These are phyloP conservation scores for Ogataea methanolica DNA, from an alignment of 805 yeast genomes.

Conservation along the genomic window DNA sequence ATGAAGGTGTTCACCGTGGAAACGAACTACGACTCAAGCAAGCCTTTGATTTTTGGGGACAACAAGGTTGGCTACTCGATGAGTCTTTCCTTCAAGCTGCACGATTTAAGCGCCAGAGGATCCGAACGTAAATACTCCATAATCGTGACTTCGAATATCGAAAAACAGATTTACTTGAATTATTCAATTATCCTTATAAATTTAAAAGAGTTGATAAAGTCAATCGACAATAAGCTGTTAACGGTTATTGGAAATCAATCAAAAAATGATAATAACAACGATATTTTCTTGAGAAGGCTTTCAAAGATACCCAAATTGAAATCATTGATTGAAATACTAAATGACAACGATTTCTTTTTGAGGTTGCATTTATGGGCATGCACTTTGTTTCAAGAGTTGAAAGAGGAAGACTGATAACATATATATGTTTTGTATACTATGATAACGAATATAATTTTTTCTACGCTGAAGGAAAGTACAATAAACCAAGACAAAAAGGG, in stretches of 20 bases:
- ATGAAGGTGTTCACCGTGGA: constrained; percentile 66
- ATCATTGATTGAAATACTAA: constrained; percentile 49
- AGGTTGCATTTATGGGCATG: constrained; percentile 64
- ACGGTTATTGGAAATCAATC: constrained; percentile 10
- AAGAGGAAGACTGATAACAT: neutral
- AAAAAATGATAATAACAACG: constrained; percentile 35
- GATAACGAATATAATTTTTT: too few species aligned
- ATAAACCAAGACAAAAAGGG: neutral
- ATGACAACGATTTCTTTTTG: constrained; percentile 49
- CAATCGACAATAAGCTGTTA: constrained; percentile 29
- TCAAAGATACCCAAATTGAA: constrained; percentile 46
- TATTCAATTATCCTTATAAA: constrained; percentile 49
- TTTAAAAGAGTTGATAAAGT: constrained; percentile 35
- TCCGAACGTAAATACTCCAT: constrained; percentile 65
- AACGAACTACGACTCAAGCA: constrained; percentile 51
- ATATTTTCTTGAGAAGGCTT: constrained; percentile 53
- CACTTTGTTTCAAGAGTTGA: constrained; percentile 36
- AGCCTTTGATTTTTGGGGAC: constrained; percentile 64
- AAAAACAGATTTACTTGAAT: constrained; percentile 43
- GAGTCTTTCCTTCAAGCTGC: constrained; percentile 54
- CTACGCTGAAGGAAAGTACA: neutral
- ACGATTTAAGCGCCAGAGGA: constrained; percentile 67
- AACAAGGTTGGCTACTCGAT: constrained; percentile 56
- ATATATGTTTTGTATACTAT: too few species aligned
- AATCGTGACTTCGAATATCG: constrained; percentile 53